Conservation (phyloP, 257 asterid species). For the Lavandula angustifolia region DNA sequence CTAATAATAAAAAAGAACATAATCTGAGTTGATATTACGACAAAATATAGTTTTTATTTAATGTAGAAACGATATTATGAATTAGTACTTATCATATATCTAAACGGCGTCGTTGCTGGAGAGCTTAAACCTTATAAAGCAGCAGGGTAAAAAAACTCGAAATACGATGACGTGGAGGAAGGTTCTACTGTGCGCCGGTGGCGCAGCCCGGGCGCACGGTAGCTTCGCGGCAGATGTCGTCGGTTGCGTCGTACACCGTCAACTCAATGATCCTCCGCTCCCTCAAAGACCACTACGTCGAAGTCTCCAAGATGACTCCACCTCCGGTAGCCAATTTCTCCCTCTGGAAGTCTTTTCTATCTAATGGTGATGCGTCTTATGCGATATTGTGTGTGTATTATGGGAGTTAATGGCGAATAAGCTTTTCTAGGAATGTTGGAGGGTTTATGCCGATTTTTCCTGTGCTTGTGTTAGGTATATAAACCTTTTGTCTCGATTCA, state of each 20-base stretch:
- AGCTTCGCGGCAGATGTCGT: slow-evolving; percentile 40
- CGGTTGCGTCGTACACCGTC: slow-evolving; percentile 54
- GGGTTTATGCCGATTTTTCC: slow-evolving; percentile 5
- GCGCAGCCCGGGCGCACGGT: slow-evolving; percentile 46
- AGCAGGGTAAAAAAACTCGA: neutral
- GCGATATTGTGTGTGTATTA: neutral
- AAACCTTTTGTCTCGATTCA: neutral
- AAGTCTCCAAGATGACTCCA: slow-evolving; percentile 81
- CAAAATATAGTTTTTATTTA: too few relatives aligned
- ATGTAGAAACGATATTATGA: too few relatives aligned
- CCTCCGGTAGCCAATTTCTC: slow-evolving; percentile 61
- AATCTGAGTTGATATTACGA: too few relatives aligned
- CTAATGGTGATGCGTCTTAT: neutral
- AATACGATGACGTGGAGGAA: slow-evolving; percentile 53
- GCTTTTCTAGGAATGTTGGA: neutral
- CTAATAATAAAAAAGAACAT: too few relatives aligned
- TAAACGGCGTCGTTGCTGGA: slow-evolving; percentile 20
- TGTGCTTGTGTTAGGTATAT: neutral
- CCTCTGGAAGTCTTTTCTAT: neutral
- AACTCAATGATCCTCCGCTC: slow-evolving; percentile 80
- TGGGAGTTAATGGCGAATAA: neutral
- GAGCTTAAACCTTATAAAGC: neutral
- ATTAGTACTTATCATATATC: too few relatives aligned
- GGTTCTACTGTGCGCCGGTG: slow-evolving; percentile 44
- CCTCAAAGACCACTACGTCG: slow-evolving; percentile 86